Base-by-base conservation (phyloP, 345 rosid genomes). In the Euphorbia peplus region DNA sequence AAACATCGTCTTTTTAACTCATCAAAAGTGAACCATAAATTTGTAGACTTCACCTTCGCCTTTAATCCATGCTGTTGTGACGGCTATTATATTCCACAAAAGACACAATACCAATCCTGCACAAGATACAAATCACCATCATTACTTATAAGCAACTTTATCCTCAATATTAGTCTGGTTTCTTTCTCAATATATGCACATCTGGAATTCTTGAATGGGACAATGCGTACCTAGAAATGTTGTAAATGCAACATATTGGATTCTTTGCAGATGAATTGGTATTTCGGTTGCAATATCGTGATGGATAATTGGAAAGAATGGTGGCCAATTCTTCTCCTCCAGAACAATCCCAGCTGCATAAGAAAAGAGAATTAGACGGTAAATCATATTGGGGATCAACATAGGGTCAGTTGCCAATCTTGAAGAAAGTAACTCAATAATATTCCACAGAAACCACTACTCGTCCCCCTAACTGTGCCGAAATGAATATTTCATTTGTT, bases 71-170 rank as follows among this genome's bases (percentile, higher is more conserved):
- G 91, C 93, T 47, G 98, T 62, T 15, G 89, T 84, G 73, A 90
- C 85, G 53, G 98, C 90, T 25, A 92, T 68, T 37, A 95, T 35
- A 65, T 92, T 92, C 99, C 98, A 95, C 42, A 90, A 71, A 66
- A 95, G 92, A 80, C 97, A 92, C 9, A 86, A 51, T 67, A 76
- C 63, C 83, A 95, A 65, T n/a, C 99, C 99, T 95, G 90, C 80
- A 78, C 15, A 78, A 69, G 52, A 52, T 46, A 63, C 19, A 44
- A 44, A 63, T 25, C 71, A 41, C 53, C 37, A 11, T 47, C 39
- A 47, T 64, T 48, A 73, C 57, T 61, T 35, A 32, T 32, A 32
- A 2, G 37, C 4, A 2, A 12, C 16, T 37, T 13, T 3, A 12
- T 21, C 22, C n/a, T 39, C 3, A 0, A 37, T 21, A 39, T 35